Evolutionary conservation across 805 yeast species (phyloP).

Genomic region (Hanseniaspora pseudoguilliermondii): DNA sequence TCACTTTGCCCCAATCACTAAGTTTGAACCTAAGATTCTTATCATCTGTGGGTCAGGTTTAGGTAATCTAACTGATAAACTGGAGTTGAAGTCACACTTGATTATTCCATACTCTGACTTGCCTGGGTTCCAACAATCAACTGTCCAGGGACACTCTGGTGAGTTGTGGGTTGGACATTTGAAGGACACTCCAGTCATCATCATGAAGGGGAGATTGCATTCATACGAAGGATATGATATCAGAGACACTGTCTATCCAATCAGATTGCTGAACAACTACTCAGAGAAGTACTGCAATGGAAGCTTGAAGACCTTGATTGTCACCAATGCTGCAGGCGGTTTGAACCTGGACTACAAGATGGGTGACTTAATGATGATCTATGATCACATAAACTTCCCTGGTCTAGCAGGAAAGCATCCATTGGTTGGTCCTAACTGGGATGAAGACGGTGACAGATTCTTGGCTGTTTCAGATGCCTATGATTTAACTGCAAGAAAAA

Average conservation of each 20-base stretch:
- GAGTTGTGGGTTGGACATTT: conserved; percentile 65
- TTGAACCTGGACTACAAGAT: conserved; percentile 51
- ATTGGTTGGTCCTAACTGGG: conserved; percentile 73
- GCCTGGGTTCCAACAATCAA: conserved; percentile 70
- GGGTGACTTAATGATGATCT: conserved; percentile 83
- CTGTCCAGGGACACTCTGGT: conserved; percentile 88
- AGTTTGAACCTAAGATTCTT: conserved; percentile 43
- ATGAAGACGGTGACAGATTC: conserved; percentile 72
- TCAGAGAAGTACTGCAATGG: conserved; percentile 36
- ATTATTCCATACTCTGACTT: conserved; percentile 52
- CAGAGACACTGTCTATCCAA: conserved; percentile 70
- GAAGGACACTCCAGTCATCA: conserved; percentile 63
- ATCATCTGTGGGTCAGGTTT: conserved; percentile 92
- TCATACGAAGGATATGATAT: conserved; percentile 86
- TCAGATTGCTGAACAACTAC: conserved; percentile 50
- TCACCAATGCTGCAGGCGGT: conserved; percentile 97
- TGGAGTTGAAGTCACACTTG: conserved; percentile 29
- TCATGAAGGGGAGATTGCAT: conserved; percentile 90
- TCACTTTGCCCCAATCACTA: conserved; percentile 7
- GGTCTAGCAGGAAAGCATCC: conserved; percentile 86
- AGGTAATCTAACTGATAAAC: conserved; percentile 63
- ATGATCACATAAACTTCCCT: conserved; percentile 82
- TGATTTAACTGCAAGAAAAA: conserved; percentile 54
- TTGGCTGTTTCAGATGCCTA: conserved; percentile 83
- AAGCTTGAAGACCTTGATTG: conserved; percentile 39